Base-by-base conservation (phyloP, 768 basidiomycete genomes). In the Exsudoporus frostii region DNA sequence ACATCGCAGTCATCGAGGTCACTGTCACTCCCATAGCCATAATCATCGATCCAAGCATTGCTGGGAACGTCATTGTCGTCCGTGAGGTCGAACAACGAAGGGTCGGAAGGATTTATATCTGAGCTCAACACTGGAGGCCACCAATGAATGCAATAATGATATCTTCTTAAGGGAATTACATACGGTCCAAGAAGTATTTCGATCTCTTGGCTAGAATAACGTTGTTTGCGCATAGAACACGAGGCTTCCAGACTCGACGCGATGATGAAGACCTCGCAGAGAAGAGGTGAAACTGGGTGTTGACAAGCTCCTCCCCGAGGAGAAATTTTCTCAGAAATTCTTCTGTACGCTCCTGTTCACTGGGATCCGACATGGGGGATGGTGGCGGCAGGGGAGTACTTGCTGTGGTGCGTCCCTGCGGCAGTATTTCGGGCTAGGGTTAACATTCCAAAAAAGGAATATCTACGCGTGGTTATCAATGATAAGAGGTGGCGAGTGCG, bases 1-100 rank as follows among this genome's bases (percentile, higher is more conserved):
- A n/a, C n/a, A n/a, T 55, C 19, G 9, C 61, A 60, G 7, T 71
- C 68, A 19, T 72, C 71, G 24, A 73, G 64, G 38, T 72, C 72
- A 14, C 72, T 73, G 50, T 73, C 71, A 17, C 65, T 69, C 29
- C 30, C 62, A 42, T 70, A 73, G 8, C 60, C 71, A 45, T 71
- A 69, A 8, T 67, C 66, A 7, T 59, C 60, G 3, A 60, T 51
- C 10, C 8, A 25, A 41, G 40, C 34, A 27, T 45, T 9, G 14
- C 19, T 43, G 8, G 55, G 54, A 25, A 67, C 45, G 17, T 54
- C 56, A 3, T 44, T 47, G 24, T 48, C 49, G 8, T 42, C 52
- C 22, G 39, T 45, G 32, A 70, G 56, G 14, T 60, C 58, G 40
- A 54, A 25, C 29, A 61, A 45, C 10, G 56, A 58, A 7, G 50